Conservation (phyloP, 805 yeast genomes). For the Candida chauliodis region DNA sequence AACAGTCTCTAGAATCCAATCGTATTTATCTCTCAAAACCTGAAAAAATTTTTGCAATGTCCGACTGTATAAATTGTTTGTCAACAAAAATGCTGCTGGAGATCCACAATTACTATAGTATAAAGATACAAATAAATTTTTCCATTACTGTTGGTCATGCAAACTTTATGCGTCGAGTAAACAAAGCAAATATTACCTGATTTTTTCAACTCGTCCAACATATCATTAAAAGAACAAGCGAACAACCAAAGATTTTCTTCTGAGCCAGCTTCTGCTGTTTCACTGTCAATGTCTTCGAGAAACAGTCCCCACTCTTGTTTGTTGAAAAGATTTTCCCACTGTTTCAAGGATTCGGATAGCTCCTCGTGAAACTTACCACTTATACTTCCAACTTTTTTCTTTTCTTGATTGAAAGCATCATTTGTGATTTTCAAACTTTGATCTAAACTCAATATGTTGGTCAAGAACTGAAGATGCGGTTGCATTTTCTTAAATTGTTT, state of each 20-base stretch:
- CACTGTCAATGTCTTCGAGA: neutral
- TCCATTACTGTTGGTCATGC: neutral
- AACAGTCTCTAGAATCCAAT: neutral
- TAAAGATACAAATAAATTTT: conserved; percentile 1
- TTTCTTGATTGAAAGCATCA: neutral
- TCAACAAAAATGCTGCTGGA: neutral
- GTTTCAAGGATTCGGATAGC: neutral
- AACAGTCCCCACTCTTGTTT: neutral
- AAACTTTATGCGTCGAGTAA: neutral
- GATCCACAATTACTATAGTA: too few relatives aligned
- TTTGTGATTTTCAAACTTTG: neutral
- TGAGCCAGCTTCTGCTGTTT: too few relatives aligned
- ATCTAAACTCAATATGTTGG: neutral
- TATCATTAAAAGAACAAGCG: neutral
- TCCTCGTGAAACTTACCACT: neutral
- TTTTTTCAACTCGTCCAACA: neutral
- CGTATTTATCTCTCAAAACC: neutral
- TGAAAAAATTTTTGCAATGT: neutral
- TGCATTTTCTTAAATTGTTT: neutral
- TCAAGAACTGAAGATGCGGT: neutral
- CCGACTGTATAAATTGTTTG: neutral
- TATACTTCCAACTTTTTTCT: neutral
- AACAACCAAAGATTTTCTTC: neutral
- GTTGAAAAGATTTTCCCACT: neutral
- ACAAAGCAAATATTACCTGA: neutral